phyloP scores from a whole-genome alignment of 768 basidiomycete species.

The Amanita molliuscula region DNA sequence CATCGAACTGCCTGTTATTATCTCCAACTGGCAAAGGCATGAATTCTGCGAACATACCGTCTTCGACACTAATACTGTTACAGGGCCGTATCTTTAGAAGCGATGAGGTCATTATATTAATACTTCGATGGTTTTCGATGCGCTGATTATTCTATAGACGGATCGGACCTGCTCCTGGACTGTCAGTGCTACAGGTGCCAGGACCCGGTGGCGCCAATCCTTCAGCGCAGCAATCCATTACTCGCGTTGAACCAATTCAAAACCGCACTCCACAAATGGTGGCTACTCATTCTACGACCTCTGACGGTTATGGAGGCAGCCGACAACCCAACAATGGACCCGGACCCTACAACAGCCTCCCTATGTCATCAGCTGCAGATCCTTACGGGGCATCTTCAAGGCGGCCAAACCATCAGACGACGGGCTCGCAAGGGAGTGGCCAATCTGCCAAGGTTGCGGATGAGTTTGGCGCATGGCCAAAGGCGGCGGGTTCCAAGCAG shows the following conservation, averaged over 20 bases:
- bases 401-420: constrained; percentile 4
- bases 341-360: neutral
- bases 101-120: constrained; percentile 32
- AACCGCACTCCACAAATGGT: neutral
- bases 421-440: neutral
- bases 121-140: constrained; percentile 16
- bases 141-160: constrained; percentile 23
- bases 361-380: neutral
- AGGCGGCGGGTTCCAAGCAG: constrained; percentile 6
- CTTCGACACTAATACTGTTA: constrained; percentile 3
- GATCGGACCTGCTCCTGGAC: constrained; percentile 34
- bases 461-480: constrained; percentile 11
- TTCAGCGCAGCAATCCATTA: neutral
- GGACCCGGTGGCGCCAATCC: neutral
- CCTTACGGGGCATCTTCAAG: constrained; percentile 2
- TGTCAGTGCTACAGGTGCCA: constrained; percentile 25
- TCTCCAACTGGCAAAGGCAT: constrained; percentile 82
- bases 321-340: neutral
- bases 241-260: neutral
- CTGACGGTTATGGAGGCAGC: neutral
- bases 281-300: neutral
- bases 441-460: constrained; percentile 5
- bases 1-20: constrained; percentile 69
- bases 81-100: constrained; percentile 65
- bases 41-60: constrained; percentile 15